A percentile compares a stretch with the other conserved stretches of the same genome.
Conservation (phyloP, 1,139 yeast species). For the Suhomyces maxii region DNA sequence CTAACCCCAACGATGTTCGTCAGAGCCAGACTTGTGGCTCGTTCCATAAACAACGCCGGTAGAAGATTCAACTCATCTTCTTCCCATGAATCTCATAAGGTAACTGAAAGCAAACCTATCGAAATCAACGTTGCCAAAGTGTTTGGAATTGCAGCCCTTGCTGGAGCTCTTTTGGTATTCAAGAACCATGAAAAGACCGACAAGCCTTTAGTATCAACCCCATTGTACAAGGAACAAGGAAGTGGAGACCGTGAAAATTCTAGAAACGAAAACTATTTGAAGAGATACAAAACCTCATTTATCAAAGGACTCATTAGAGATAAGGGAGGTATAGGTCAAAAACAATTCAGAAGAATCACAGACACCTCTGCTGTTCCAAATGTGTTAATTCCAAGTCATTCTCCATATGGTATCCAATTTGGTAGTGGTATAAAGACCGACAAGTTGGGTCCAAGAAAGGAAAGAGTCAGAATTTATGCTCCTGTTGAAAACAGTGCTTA, state of each 20-base stretch:
- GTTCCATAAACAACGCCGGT: constrained; percentile 19
- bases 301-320: constrained; percentile 46
- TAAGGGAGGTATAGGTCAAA: constrained; percentile 50
- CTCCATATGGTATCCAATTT: constrained; percentile 42
- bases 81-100: constrained; percentile 25
- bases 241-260: constrained; percentile 33
- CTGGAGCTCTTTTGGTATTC: constrained; percentile 42
- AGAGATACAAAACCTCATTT: constrained; percentile 44
- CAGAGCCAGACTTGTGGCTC: constrained; percentile 19
- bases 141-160: constrained; percentile 43
- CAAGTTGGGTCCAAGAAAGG: constrained; percentile 49
- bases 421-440: constrained; percentile 50
- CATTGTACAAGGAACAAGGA: constrained; percentile 38
- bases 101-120: constrained; percentile 30
- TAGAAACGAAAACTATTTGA: constrained; percentile 41
- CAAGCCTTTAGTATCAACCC: constrained; percentile 41
- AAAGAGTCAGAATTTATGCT: constrained; percentile 43
- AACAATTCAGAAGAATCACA: constrained; percentile 37
- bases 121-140: constrained; percentile 44
- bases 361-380: constrained; percentile 33
- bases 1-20: constrained; percentile 21
- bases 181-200: constrained; percentile 37
- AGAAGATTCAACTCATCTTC: constrained; percentile 34
- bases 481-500: constrained; percentile 22
- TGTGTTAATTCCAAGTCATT: constrained; percentile 44